These are phyloP conservation scores for Willaertia magna DNA, from an alignment of 208 protist genomes.

Conservation along the genomic window DNA sequence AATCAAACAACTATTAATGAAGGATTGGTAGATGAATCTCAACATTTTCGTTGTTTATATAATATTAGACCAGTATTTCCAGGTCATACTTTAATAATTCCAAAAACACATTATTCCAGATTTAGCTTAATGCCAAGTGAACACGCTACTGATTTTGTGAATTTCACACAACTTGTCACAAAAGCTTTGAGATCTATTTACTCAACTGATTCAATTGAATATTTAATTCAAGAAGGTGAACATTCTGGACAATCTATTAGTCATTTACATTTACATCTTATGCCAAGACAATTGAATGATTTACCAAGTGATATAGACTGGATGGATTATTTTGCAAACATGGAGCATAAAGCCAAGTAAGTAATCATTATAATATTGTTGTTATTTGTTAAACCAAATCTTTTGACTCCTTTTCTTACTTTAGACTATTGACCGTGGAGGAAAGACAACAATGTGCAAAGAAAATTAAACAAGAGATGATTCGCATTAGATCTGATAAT, in stretches of 20 bases:
- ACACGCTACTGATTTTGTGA: neutral
- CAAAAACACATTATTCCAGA: neutral
- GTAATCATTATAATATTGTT: too few relatives aligned
- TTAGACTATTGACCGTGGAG: neutral
- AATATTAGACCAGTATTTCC: constrained; percentile 9
- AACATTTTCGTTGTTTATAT: neutral
- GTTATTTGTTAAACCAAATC: too few relatives aligned
- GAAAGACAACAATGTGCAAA: neutral
- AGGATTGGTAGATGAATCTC: neutral
- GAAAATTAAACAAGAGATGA: neutral
- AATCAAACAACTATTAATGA: neutral
- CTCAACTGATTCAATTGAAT: neutral
- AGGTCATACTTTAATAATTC: neutral
- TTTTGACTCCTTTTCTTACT: too few relatives aligned
- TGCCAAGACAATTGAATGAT: neutral
- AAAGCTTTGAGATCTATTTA: neutral
- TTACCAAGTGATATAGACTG: neutral
- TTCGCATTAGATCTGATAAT: too few relatives aligned
- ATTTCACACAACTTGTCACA: neutral
- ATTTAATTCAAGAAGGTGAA: neutral
- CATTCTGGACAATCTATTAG: neutral
- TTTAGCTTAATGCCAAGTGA: neutral
- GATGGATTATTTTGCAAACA: neutral
- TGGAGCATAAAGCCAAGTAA: neutral
- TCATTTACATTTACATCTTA: neutral